Evolutionary conservation across 2,329 filamentous ascomycete species (phyloP), one percentile per base, ranked within the genome.

Genomic region (Neophaeococcomyces aloes): DNA sequence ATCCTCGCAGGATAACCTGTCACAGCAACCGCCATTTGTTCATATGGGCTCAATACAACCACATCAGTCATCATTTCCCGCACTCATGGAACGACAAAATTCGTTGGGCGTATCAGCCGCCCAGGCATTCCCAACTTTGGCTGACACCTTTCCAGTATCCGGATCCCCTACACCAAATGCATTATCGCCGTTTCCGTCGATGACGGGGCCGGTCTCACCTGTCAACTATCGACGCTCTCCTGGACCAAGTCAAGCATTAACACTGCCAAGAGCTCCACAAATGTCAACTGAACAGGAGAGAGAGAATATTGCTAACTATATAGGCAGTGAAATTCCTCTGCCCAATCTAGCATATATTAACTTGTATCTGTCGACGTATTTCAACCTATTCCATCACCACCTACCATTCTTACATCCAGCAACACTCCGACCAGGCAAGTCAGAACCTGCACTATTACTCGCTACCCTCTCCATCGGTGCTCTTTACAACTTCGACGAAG

Each of bases 321-420:
- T 81, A 58, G 80, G 83, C 35, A 86, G 93, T 45, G 87, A 84
- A 46, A 95, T 96, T 72, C 83, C 86, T 52, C 75, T 96, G 35
- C 91, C 91, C 4, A 81, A 75, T 53, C 74, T 87, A 29, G 74
- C 79, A 29, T 83, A 85, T 2, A 68, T 96, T 61, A 96, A 98
- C 66, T 79, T 87, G 50, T 94, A 94, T 63, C 70, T 98, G 50
- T 85, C 87, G 48, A 94, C 89, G 1, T 98, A 96, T 71, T 98
- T 96, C 65, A 87, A 85, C 61, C 71, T 95, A 57, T 98, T 96
- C 66, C 91, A 98, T 60, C 91, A 94, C 57, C 91, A 98, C 60
- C 67, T 96, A 59, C 91, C 91, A 1, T 96, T 98, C 69, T 66
- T 98, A 60, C 91, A 98, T 59, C 88, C 89, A 34, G 78, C 85